Evolutionary conservation across 306 rosid genomes (phyloP), one percentile per base, ranked within the genome.

Genomic region (Sindora glabra): DNA sequence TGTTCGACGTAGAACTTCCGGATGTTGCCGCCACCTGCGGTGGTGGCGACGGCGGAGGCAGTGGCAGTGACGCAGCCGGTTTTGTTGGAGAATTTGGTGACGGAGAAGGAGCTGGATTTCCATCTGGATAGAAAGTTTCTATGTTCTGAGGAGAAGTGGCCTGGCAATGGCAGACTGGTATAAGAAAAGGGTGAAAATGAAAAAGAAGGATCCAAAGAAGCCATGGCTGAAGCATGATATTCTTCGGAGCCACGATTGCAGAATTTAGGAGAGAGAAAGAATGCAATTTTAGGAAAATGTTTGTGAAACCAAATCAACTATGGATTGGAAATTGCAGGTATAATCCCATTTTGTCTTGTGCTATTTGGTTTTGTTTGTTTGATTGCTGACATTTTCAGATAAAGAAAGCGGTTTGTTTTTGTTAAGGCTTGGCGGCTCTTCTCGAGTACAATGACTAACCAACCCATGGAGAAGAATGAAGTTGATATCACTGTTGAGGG

Each of bases 311-410:
- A 29, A 61, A 45, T 40, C 48, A 27, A 74, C 33, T 33, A 2
- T 73, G 56, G 66, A 53, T 76, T 36, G 48, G 39, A 59, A 61
- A 63, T 76, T 26, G 65, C 50, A 60, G 38, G 40, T 40, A 33
- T 70, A 51, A 60, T 53, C 33, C 24, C 30, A n/a, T 26, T 32
- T 71, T 66, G 72, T 64, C 77, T 63, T 60, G 74, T 30, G 75
- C 44, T 10, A 44, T 68, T 52, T 81, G 58, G 5, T 4, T 29
- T 29, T 29, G 34, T 29, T 29, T 29, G 5, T 73, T 72, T 56
- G 65, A 34, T 78, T 3, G 80, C 80, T 80, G 97, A 81, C 77
- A 74, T 59, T 59, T 80, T 88, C 96, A 74, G 79, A 63, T 65
- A 9, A 54, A 61, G 67, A n/a, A 65, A 44, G 60, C 48, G 46